These are phyloP conservation scores for Umbelopsis vinacea DNA, from an alignment of 192 early-diverging fungal genomes.

Conservation along the genomic window DNA sequence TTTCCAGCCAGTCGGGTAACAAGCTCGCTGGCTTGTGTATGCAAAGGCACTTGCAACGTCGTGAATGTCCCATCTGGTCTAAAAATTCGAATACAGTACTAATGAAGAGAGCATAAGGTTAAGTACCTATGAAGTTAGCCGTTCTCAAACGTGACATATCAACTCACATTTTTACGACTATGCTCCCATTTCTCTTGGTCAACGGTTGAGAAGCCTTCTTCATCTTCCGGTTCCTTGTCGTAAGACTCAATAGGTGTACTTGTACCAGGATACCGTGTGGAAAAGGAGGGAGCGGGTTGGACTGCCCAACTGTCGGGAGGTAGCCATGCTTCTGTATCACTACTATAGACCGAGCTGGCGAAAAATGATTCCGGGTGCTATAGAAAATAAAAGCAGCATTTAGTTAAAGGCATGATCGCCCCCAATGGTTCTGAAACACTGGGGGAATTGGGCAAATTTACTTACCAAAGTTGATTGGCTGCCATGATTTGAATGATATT, in stretches of 20 bases:
- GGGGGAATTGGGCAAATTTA: not conserved
- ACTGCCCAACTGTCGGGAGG: conserved; percentile 80
- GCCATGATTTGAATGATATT: conserved; percentile 31
- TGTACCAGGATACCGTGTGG: not conserved
- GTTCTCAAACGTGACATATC: no score
- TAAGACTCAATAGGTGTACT: conserved; percentile 42
- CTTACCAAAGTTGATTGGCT: not conserved
- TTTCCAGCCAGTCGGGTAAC: conserved; percentile 77
- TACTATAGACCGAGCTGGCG: not conserved
- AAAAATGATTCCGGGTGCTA: conserved; percentile 11
- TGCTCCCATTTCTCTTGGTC: conserved; percentile 20
- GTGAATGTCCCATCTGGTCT: conserved; percentile 80
- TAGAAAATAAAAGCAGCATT: not conserved
- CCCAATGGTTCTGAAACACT: no score
- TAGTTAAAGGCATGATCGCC: not conserved
- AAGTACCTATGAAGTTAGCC: conserved; percentile 38
- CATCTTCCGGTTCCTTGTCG: conserved; percentile 30
- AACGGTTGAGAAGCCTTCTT: conserved; percentile 37
- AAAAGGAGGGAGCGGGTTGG: conserved; percentile 43
- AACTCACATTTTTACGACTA: conserved; percentile 33
- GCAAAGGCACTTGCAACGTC: conserved; percentile 71
- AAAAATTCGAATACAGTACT: conserved; percentile 77
- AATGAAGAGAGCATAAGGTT: conserved; percentile 29
- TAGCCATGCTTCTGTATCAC: conserved; percentile 55
- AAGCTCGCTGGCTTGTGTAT: conserved; percentile 75